Evolutionary conservation across 306 rosid species (phyloP).

Genomic region (Comarum palustre): DNA sequence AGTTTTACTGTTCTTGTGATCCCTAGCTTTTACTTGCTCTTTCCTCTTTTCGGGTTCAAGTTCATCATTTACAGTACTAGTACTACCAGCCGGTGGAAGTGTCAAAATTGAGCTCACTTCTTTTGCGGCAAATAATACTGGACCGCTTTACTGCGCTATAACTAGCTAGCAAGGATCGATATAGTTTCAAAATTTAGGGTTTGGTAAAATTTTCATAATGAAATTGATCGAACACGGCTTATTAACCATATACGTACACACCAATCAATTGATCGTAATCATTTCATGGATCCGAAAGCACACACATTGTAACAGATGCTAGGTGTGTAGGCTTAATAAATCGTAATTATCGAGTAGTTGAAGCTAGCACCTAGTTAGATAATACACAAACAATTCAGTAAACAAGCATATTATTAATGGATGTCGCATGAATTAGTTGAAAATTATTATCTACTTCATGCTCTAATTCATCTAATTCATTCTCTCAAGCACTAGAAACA

Average conservation of each 20-base stretch:
- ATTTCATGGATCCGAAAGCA: not conserved
- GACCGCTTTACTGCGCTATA: slow-evolving; percentile 6
- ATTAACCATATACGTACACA: no score
- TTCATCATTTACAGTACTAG: not conserved
- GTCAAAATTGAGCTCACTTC: not conserved
- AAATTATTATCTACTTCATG: not conserved
- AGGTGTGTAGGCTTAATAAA: not conserved
- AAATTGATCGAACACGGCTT: no score
- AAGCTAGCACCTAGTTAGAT: not conserved
- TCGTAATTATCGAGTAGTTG: not conserved
- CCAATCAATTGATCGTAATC: not conserved
- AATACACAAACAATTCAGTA: not conserved
- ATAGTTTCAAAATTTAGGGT: not conserved
- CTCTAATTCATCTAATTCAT: not conserved
- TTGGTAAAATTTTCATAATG: not conserved
- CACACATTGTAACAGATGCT: not conserved
- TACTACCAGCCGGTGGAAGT: not conserved
- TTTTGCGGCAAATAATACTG: not conserved
- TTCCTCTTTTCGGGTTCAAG: not conserved
- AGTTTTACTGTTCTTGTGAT: slow-evolving; percentile 4
- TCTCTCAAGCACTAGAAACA: not conserved
- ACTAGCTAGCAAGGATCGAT: not conserved
- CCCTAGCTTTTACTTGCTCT: not conserved
- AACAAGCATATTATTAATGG: not conserved
- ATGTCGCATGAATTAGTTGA: not conserved